These are phyloP conservation scores for Neolentinus lepideus DNA, from an alignment of 1,284 basidiomycete genomes.

Conservation along the genomic window DNA sequence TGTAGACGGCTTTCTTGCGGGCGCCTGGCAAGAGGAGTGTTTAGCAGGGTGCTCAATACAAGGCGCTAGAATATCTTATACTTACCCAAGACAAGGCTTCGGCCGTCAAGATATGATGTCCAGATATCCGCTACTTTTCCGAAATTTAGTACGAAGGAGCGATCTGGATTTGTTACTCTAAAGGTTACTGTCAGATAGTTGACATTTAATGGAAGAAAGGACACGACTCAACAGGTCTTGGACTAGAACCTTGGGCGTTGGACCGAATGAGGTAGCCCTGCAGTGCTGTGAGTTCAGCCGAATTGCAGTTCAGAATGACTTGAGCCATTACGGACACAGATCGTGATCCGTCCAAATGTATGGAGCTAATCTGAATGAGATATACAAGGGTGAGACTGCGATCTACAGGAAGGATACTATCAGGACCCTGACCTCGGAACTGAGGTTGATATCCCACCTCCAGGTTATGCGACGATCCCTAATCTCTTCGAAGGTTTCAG, in stretches of 20 bases:
- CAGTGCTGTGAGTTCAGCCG: neutral
- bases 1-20: conserved; percentile 37
- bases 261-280: conserved; percentile 47
- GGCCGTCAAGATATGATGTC: conserved; percentile 40
- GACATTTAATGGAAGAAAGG: neutral
- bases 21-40: conserved; percentile 38
- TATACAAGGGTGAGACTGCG: neutral
- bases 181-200: neutral
- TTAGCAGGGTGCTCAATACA: too few species aligned
- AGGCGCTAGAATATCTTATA: too few species aligned
- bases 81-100: conserved; percentile 48
- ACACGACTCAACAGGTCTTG: conserved; percentile 24
- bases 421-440: neutral
- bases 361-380: conserved; percentile 36
- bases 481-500: neutral
- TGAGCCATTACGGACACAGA: conserved; percentile 35
- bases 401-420: neutral
- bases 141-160: conserved; percentile 23
- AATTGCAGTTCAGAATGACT: neutral
- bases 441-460: neutral
- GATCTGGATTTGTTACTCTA: conserved; percentile 13
- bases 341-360: conserved; percentile 36
- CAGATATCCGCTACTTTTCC: conserved; percentile 49
- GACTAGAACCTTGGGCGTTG: conserved; percentile 38
- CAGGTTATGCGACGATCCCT: neutral